These are phyloP conservation scores for Schizochytrium sp. DNA, from an alignment of 108 stramenopile species.

Conservation along the genomic window DNA sequence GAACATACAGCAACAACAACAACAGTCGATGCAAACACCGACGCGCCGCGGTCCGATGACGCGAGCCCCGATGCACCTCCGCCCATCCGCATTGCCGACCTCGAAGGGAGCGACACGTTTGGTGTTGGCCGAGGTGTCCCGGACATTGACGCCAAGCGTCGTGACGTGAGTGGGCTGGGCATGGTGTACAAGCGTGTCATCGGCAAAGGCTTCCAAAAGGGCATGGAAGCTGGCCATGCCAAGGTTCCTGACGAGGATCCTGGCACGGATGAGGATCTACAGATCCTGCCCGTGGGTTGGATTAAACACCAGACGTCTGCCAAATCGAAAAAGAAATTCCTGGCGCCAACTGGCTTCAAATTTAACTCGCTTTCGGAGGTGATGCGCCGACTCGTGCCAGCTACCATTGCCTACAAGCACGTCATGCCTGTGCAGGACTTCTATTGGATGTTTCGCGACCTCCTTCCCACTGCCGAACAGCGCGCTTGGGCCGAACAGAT, in stretches of 20 bases:
- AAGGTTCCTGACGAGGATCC: neutral
- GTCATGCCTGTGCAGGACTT: neutral
- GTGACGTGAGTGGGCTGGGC: neutral
- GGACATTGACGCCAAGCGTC: neutral
- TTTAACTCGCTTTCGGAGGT: neutral
- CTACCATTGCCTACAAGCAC: neutral
- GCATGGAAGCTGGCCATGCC: neutral
- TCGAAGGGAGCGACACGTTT: neutral
- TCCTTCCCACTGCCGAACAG: neutral
- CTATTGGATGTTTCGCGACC: neutral
- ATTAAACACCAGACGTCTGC: neutral
- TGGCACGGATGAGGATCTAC: neutral
- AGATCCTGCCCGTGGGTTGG: neutral
- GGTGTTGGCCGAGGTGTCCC: neutral
- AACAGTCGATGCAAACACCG: no score
- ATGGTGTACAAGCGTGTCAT: constrained; percentile 8
- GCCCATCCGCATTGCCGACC: no score
- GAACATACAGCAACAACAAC: no score
- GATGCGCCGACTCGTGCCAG: neutral
- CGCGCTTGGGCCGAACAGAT: neutral
- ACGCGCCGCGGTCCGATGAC: no score
- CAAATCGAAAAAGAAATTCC: neutral
- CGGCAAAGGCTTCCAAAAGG: neutral
- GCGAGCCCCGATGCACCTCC: no score
- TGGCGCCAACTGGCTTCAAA: neutral